Evolutionary conservation across 1,139 yeast genomes (phyloP), one percentile per base, ranked within the genome.

Genomic region (Tardiomyces blankii): DNA sequence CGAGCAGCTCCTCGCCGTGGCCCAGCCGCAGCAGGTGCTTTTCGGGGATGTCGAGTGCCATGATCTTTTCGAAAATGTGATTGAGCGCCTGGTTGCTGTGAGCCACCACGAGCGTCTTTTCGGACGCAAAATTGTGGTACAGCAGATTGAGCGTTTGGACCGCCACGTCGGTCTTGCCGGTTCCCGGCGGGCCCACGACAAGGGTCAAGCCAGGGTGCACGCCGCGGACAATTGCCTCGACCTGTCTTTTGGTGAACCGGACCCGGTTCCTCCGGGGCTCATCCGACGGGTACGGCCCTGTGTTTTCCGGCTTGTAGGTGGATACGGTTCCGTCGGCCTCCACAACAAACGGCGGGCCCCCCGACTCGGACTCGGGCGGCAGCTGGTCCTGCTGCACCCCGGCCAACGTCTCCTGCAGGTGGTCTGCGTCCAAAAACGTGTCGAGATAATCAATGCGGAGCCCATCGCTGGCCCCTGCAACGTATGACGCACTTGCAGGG

Each of bases 141-240:
- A 70, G 41, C 14, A 57, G 51, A 14, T 51, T 49, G 7, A 63
- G 38, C 5, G 62, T 51, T 25, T 61, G 58, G 0, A 60, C 51
- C 1, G 62, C 56, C 1, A 65, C 52, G 12, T 54, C 53, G 1
- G 63, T 55, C 53, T 73, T 74, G 2, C 78, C 79, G 0, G 77
- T 67, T 1, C 77, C 77, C 1, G 75, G 70, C 1, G 73, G 68
- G 0, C 77, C 77, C 40, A 62, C 63, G 3, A 74, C 56, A 7
- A 72, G 49, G 2, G 69, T 64, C 16, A 74, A 48, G 2, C 72
- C 70, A 13, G 63, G 60, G 5, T 52, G 48, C 9, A 49, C 42
- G 1, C 70, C 65, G 41, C 65, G 59, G 12, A 60, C 48, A n/a
- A 73, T 59, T 1, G 75, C 73, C 18, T 53, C 49, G 3, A 56